Evolutionary conservation across 2,329 filamentous ascomycete genomes (phyloP).

Genomic region (Juglanconis sp.): DNA sequence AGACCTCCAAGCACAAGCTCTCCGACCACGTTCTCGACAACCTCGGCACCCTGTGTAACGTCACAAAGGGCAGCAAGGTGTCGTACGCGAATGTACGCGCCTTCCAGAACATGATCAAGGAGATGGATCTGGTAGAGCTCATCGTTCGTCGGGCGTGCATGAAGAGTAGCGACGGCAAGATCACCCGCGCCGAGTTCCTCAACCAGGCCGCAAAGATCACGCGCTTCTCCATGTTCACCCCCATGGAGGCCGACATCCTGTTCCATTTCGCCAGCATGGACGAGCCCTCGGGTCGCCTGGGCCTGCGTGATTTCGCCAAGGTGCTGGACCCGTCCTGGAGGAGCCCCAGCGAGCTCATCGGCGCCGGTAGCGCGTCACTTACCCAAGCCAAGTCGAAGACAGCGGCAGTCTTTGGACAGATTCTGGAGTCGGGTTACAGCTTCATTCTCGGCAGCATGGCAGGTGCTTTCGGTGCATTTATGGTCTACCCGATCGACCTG

Average conservation of each 20-base stretch:
- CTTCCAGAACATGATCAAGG: slow-evolving; percentile 95
- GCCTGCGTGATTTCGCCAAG: slow-evolving; percentile 83
- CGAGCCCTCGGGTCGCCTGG: slow-evolving; percentile 79
- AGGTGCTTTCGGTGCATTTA: slow-evolving; percentile 96
- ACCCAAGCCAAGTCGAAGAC: slow-evolving; percentile 51
- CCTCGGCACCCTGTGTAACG: slow-evolving; percentile 90
- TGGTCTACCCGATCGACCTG: slow-evolving; percentile 98
- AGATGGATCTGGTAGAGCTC: slow-evolving; percentile 96
- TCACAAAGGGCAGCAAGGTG: slow-evolving; percentile 85
- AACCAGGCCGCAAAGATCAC: slow-evolving; percentile 90
- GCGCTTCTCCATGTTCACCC: slow-evolving; percentile 92
- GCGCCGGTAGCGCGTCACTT: slow-evolving; percentile 32
- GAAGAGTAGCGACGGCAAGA: slow-evolving; percentile 85
- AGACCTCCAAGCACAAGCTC: slow-evolving; percentile 92
- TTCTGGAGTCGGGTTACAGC: slow-evolving; percentile 81
- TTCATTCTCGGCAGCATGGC: slow-evolving; percentile 86
- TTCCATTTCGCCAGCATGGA: slow-evolving; percentile 97
- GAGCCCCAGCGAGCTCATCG: slow-evolving; percentile 54
- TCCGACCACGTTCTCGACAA: slow-evolving; percentile 93
- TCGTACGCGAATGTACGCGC: slow-evolving; percentile 96
- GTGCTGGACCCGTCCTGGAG: slow-evolving; percentile 94
- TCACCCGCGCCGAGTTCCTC: slow-evolving; percentile 89
- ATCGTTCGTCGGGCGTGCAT: slow-evolving; percentile 83
- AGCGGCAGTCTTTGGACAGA: slow-evolving; percentile 56
- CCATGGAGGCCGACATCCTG: slow-evolving; percentile 97